Base-by-base conservation (phyloP, 2,329 filamentous ascomycete genomes). In the Thermoascus crustaceus region DNA sequence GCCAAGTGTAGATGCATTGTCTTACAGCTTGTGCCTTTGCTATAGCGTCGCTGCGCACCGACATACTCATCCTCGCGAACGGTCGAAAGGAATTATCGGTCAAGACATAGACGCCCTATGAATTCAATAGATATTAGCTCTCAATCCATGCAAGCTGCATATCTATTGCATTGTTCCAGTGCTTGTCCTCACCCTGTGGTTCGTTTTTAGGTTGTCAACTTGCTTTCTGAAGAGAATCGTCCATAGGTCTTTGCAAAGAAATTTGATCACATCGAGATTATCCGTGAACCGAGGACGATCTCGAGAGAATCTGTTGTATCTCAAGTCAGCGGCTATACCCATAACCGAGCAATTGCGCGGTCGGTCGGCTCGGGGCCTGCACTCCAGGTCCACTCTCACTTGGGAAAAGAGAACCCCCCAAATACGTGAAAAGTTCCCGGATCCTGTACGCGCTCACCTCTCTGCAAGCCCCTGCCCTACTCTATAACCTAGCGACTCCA, bases 201-300 rank as follows among this genome's bases (percentile, higher is more conserved):
- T 98, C 6, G 91, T 98, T 66, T 98, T 98, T 30, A 98, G 72
- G 58, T 98, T 98, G 63, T 98, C 91, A 54, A 98, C 85, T 61
- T 96, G 93, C 65, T 98, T 98, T 57, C 85, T 76, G 63, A 95
- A 98, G 10, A 95, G 76, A 13, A 96, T 72, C 21, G 79, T 87
- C 91, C 91, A 98, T 29, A 98, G 72, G 60, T 98, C 91, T 68
- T 98, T 98, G 75, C 91, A 98, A 32, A 98, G 72, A 55, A 98
- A 96, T 61, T 98, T 98, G 59, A 98, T 98, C 32, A 88, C 83
- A 56, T 96, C 91, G 26, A 98, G 76, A 3, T 88, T 88, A 50
- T 94, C 87, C 42, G 82, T 85, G 57, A 95, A 93, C 32, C 87
- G 83, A 25, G 89, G 86, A 34, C 86, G 75, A 58, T 93, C 84